Percentiles rank a stretch among this genome's conserved stretches.
phyloP scores from a whole-genome alignment of 1,139 yeast genomes.

The Kurtzmaniella quercitrusa region DNA sequence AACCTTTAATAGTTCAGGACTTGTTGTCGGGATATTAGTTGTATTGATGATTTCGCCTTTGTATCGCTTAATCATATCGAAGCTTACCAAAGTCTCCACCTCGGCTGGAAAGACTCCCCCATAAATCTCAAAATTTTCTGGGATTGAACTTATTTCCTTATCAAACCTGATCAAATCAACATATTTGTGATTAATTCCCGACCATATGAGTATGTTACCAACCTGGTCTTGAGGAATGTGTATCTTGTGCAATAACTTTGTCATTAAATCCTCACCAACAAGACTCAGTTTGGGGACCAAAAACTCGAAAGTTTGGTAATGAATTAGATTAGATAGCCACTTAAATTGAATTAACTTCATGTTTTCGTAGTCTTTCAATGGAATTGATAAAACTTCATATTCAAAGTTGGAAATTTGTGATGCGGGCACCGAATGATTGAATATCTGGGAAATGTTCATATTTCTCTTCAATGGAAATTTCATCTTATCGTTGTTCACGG shows the following conservation, averaged over 20 bases:
- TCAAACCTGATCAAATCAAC: constrained; percentile 36
- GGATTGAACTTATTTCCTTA: constrained; percentile 29
- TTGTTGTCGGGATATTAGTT: neutral
- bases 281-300: constrained; percentile 62
- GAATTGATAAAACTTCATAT: constrained; percentile 73
- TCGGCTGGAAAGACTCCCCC: constrained; percentile 46
- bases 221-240: constrained; percentile 47
- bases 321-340: constrained; percentile 62
- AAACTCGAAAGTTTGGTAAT: constrained; percentile 66
- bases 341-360: constrained; percentile 60
- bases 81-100: constrained; percentile 33
- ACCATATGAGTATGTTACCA: constrained; percentile 56
- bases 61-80: constrained; percentile 35
- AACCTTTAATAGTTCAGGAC: constrained; percentile 11
- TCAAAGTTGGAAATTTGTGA: constrained; percentile 50
- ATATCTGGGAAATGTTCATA: constrained; percentile 38
- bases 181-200: constrained; percentile 42
- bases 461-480: constrained; percentile 46
- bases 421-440: constrained; percentile 47
- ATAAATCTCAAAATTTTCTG: constrained; percentile 34
- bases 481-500: constrained; percentile 52
- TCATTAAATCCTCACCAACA: constrained; percentile 49
- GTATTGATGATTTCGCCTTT: constrained; percentile 18
- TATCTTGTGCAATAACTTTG: constrained; percentile 53
- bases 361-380: constrained; percentile 73